These are phyloP conservation scores for Diaporthe sp. DNA, from an alignment of 2,329 filamentous ascomycete species.

Conservation along the genomic window DNA sequence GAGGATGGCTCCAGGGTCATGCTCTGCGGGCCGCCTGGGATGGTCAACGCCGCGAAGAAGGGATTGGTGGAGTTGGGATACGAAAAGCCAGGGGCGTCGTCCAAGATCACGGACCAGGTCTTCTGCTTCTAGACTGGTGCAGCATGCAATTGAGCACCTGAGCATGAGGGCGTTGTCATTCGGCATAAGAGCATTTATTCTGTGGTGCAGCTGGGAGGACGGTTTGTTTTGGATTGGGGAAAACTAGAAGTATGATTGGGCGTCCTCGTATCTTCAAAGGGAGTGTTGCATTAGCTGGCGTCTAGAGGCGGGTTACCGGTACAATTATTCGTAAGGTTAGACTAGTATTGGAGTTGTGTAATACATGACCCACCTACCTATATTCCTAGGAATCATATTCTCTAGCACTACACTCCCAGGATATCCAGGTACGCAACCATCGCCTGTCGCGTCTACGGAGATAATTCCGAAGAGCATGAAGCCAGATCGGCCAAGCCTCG, in stretches of 20 bases:
- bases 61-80: conserved; percentile 64
- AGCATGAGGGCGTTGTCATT: not conserved
- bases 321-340: not conserved
- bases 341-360: conserved; percentile 4
- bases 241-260: not conserved
- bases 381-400: not conserved
- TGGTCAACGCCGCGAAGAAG: conserved; percentile 71
- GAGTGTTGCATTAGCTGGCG: conserved; percentile 22
- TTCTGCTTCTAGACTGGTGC: conserved; percentile 62
- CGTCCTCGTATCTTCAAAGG: not conserved
- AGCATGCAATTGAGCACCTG: not conserved
- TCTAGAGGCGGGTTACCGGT: conserved; percentile 1
- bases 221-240: not conserved
- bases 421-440: not conserved
- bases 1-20: conserved; percentile 63
- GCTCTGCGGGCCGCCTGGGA: conserved; percentile 73
- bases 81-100: conserved; percentile 61
- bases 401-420: not conserved
- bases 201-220: not conserved
- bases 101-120: conserved; percentile 68
- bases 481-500: not conserved
- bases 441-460: not conserved
- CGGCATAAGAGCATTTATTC: not conserved
- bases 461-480: not conserved
- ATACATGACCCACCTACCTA: not conserved